Conservation (phyloP, 148 eudicot species). For the Cornus suecica region DNA sequence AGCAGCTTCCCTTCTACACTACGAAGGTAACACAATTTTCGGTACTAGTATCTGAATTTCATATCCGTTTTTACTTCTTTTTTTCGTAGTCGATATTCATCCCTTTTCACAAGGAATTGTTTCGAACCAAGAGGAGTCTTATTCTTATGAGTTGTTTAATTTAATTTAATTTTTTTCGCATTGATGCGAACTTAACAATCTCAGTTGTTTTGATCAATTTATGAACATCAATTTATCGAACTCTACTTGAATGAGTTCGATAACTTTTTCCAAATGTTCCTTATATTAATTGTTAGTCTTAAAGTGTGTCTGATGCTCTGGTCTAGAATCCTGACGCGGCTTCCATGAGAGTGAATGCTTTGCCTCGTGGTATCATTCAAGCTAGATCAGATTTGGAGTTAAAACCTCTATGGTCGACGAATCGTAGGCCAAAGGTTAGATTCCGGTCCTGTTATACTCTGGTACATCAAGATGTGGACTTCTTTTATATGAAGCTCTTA, state of each 20-base stretch:
- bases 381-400: conserved; percentile 80
- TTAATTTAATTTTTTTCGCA: neutral
- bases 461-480: neutral
- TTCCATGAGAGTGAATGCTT: conserved; percentile 39
- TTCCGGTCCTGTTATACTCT: neutral
- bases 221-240: neutral
- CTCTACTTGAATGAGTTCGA: neutral
- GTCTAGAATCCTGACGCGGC: conserved; percentile 35
- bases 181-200: neutral
- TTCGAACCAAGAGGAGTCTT: no score
- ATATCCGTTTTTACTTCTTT: no score
- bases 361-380: conserved; percentile 81
- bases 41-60: neutral
- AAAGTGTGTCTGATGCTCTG: conserved; percentile 15
- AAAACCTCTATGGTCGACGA: conserved; percentile 67
- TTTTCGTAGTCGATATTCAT: no score
- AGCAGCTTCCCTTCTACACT: conserved; percentile 41
- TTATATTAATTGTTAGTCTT: conserved; percentile 7
- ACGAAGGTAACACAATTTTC: conserved; percentile 47
- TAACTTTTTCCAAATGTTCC: neutral
- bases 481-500: neutral
- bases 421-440: conserved; percentile 57
- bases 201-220: neutral
- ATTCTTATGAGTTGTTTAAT: neutral
- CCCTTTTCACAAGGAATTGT: no score